Evolutionary conservation across 352 stramenopile genomes (phyloP).

Genomic region (Thraustotheca clavata): DNA sequence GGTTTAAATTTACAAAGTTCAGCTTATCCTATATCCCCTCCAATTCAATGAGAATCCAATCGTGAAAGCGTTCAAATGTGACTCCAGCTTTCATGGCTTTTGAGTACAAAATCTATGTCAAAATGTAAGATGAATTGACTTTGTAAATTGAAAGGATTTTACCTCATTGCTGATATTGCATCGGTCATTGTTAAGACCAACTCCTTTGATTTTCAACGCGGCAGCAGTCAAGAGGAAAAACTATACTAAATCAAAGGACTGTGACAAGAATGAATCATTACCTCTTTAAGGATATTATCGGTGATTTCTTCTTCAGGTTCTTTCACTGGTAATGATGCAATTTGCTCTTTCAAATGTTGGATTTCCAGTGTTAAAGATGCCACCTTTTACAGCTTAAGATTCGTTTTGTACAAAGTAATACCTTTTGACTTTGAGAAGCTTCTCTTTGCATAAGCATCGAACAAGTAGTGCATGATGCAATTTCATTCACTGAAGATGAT

Average conservation of each 20-base stretch:
- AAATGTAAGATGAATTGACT: too few species aligned
- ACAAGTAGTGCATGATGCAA: slow-evolving; percentile 1
- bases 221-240: slow-evolving; percentile 54
- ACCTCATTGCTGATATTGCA: slow-evolving; percentile 57
- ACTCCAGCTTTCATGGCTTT: slow-evolving; percentile 38
- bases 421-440: slow-evolving; percentile 8
- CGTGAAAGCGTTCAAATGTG: slow-evolving; percentile 48
- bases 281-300: slow-evolving; percentile 19
- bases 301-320: slow-evolving; percentile 1
- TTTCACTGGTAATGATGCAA: slow-evolving; percentile 1
- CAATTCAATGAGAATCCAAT: slow-evolving; percentile 38
- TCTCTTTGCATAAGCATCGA: slow-evolving; percentile 3
- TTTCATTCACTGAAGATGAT: background rate
- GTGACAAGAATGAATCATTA: background rate
- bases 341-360: background rate
- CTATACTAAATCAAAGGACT: slow-evolving; percentile 20
- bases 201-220: slow-evolving; percentile 45
- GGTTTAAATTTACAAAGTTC: too few species aligned
- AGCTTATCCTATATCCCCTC: too few species aligned
- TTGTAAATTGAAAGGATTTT: too few species aligned
- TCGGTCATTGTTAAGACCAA: slow-evolving; percentile 38
- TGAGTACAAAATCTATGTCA: slow-evolving; percentile 33
- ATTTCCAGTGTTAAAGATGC: slow-evolving; percentile 15
- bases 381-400: background rate
- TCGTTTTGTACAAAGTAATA: background rate